Base-by-base conservation (phyloP, 495 filamentous ascomycete genomes). In the Baudoinia panamericana region DNA sequence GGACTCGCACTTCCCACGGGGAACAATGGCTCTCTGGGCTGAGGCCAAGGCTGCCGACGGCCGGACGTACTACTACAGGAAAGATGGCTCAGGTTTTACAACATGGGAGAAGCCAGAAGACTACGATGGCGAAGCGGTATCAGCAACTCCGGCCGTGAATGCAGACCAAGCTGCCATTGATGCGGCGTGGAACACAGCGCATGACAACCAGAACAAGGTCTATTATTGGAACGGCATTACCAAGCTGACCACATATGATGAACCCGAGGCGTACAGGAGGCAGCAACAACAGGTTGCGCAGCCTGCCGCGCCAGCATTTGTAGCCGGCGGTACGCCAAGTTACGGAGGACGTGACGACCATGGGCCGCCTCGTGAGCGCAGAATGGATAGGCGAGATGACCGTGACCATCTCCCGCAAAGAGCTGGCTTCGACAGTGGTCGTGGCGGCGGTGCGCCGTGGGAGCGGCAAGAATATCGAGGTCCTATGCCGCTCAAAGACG, bases 181-280 rank as follows among this genome's bases (percentile, higher is more conserved):
- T 21, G 39, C 17, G 4, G 82, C 86, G 38, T 97, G 85, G 84
- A 93, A 86, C 51, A 86, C 93, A 59, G 85, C 94, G 51, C 84
- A 81, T 9, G 73, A 82, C 27, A 78, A 83, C 42, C 82, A 76
- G 39, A 92, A 87, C 18, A 72, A 79, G 50, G 84, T 88, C 55
- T 97, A 97, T 57, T 97, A 87, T 85, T 76, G 82, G 57, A 84
- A 96, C 57, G 81, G 76, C 2, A 80, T 93, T 56, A 88, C 76
- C 26, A 88, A 90, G 65, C 71, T 84, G 63, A 96, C 83, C 60
- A 82, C 82, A 35, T 97, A 90, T 90, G 80, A 86, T 42, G 20
- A 35, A n/a, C 48, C 48, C 3, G 36, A 35, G 31, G 48, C 28
- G 4, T 51, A 25, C 37, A 10, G 24, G 36, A 34, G 21, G 16